These are phyloP conservation scores for Vachellia pachyceras DNA, from an alignment of 306 rosid genomes.

Conservation along the genomic window DNA sequence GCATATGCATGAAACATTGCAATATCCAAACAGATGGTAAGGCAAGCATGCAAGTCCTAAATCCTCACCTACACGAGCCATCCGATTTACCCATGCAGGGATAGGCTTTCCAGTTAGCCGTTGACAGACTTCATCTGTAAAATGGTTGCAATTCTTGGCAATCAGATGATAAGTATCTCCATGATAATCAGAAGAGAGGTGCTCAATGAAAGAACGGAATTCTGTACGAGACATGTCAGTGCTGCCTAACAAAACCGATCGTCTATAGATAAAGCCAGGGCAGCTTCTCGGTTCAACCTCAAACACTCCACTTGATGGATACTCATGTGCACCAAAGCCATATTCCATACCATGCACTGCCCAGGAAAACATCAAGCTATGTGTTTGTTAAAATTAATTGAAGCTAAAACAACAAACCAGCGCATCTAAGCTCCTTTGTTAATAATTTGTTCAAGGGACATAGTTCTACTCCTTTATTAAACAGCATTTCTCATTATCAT, in stretches of 20 bases:
- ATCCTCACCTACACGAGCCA: constrained; percentile 90
- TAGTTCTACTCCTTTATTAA: background rate
- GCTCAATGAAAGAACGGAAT: constrained; percentile 77
- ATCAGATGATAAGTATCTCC: constrained; percentile 95
- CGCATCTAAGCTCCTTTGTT: background rate
- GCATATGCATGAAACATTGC: constrained; percentile 1
- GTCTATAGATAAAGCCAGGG: constrained; percentile 96
- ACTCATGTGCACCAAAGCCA: constrained; percentile 97
- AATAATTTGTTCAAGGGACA: background rate
- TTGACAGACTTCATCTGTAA: constrained; percentile 82
- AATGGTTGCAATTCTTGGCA: constrained; percentile 98
- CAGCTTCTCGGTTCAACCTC: constrained; percentile 97
- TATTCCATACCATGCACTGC: constrained; percentile 90
- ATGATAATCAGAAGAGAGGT: constrained; percentile 73
- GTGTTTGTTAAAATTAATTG: constrained; percentile 18
- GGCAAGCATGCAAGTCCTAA: constrained; percentile 45
- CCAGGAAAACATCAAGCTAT: constrained; percentile 42
- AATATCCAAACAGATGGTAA: constrained; percentile 11
- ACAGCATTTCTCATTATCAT: background rate
- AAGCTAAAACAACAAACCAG: constrained; percentile 29
- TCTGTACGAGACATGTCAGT: constrained; percentile 72
- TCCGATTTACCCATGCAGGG: constrained; percentile 94
- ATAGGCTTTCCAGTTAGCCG: constrained; percentile 84
- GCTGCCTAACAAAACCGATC: constrained; percentile 77
- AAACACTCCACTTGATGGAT: constrained; percentile 88